Base-by-base conservation (phyloP, 495 filamentous ascomycete species). In the Gamarada debralockiae region DNA sequence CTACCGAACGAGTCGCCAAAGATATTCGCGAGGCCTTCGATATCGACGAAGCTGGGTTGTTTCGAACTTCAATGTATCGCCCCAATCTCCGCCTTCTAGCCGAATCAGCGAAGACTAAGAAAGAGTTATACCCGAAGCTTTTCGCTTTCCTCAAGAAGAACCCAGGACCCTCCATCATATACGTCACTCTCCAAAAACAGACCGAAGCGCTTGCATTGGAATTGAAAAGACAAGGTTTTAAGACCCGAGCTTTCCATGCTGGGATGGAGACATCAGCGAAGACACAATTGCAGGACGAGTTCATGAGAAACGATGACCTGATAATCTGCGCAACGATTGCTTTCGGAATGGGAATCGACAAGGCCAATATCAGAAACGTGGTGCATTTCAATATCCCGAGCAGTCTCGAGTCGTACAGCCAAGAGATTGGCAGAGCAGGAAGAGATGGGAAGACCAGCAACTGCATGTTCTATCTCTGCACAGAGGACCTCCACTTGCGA, bases 261-360 rank as follows among this genome's bases (percentile, higher is more conserved):
- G 78, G 79, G 0, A 72, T 82, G 68, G 56, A 62, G 2, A 59
- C 66, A 2, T 66, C 70, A 3, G 24, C 48, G 3, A 73, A 79
- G 48, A 66, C 60, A 2, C 29, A 56, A 3, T 60, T 73, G 8
- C 80, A 84, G 55, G 75, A 82, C 0, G 62, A 66, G 0, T 84
- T 83, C 51, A 79, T 83, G 76, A 61, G 58, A 5, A 62, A 63
- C 10, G 60, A 64, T 3, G 61, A 75, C 34, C 52, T 72, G 7
- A 72, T 80, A 17, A 76, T 81, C 24, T 77, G 78, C 6, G 79
- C 78, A 14, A 83, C 80, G 0, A 82, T 83, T 50, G 79, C 79
- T 9, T 82, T 83, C 33, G 78, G 78, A 14, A 81, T 82, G 78
- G 78, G 78, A 0, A 79, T 82, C 23, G 78, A 82, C 52, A 83